phyloP scores from a whole-genome alignment of 2,329 filamentous ascomycete species.

The Fusarium pilosicola region DNA sequence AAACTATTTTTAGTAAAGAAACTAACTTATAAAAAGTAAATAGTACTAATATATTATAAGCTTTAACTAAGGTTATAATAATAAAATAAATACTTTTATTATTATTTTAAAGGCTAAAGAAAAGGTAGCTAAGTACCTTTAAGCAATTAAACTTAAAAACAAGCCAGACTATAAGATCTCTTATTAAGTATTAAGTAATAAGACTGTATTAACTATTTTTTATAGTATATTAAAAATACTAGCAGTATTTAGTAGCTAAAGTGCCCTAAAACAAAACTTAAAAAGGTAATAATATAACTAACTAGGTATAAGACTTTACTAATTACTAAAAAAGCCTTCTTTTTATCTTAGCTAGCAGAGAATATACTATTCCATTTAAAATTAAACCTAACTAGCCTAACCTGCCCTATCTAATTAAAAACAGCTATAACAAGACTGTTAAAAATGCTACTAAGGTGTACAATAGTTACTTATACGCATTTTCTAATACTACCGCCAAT shows the following conservation, averaged over 20 bases:
- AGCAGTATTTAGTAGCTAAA: neutral
- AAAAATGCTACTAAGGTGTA: neutral
- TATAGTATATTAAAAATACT: neutral
- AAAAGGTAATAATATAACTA: neutral
- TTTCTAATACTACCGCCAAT: neutral
- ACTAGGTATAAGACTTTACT: neutral
- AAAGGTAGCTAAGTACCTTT: neutral
- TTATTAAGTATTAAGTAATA: fast-evolving
- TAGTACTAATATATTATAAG: neutral
- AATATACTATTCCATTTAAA: neutral
- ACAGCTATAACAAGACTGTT: neutral
- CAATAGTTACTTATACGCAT: neutral
- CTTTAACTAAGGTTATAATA: neutral
- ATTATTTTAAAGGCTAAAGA: neutral
- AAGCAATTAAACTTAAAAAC: neutral
- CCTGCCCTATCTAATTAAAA: neutral
- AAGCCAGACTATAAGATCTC: neutral
- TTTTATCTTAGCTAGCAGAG: neutral
- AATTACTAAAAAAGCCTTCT: neutral
- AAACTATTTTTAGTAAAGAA: neutral
- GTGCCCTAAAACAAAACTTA: neutral
- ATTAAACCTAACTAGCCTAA: neutral
- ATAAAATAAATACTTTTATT: neutral
- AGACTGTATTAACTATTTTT: neutral
- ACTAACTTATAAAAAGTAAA: neutral